Evolutionary conservation across 1,284 basidiomycete genomes (phyloP), one percentile per base, ranked within the genome.

Genomic region (Microbotryum saponariae): DNA sequence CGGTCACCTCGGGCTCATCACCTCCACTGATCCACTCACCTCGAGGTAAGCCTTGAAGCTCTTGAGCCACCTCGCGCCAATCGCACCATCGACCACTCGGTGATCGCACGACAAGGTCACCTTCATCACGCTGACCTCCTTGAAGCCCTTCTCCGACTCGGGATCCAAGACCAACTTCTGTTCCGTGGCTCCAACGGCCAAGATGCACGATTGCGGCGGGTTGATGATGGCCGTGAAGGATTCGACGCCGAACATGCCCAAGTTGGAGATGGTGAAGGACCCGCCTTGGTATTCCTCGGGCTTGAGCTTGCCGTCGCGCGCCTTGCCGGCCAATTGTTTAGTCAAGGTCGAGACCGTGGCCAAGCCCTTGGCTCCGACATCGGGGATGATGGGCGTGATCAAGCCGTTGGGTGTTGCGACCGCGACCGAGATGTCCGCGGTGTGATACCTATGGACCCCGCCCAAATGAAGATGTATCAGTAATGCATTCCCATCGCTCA

Each of bases 151-250:
- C 74, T 92, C 90, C 72, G 88, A 86, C 72, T 91, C 87, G 2
- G 88, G 84, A 27, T 89, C 90, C 52, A 90, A 87, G 21, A 92
- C 84, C n/a, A 98, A 79, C 62, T 87, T 88, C 29, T 88, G 82
- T 75, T 86, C 82, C n/a, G 91, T 92, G 29, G 85, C 82, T 50
- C 96, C 93, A 69, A 98, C 85, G 59, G 96, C 96, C 62, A 99
- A 85, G 74, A 98, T 99, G 78, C 92, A 97, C 65, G 89, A 89
- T 78, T 98, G 96, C 45, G 96, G 96, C 21, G 89, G 85, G 83
- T 99, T 99, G 83, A 99, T 97, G 79, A 99, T 98, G 56, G 96
- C 96, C 23, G 93, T 97, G 78, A 99, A 99, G 61, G 85, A 84
- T 59, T 75, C 73, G 72, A 94, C 83, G 71, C 91, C 94, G 74